These are phyloP conservation scores for Discostella stelligeroides DNA, from an alignment of 108 stramenopile species.

Conservation along the genomic window DNA sequence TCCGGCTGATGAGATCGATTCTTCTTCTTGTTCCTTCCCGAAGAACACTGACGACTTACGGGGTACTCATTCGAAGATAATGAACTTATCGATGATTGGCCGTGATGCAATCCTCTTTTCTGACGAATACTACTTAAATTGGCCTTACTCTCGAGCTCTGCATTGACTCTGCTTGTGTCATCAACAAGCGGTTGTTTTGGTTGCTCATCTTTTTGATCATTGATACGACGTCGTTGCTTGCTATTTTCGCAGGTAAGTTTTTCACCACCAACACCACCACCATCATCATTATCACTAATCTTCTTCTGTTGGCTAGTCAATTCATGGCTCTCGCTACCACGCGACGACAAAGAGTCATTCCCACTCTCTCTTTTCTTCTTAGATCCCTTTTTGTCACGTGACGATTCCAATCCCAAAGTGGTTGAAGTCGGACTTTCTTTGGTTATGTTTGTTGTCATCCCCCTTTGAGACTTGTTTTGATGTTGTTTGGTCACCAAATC, in stretches of 20 bases:
- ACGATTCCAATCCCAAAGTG: background rate
- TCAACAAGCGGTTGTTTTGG: background rate
- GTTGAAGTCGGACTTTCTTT: constrained; percentile 6
- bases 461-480: constrained; percentile 21
- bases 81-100: constrained; percentile 40
- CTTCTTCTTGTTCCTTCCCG: constrained; percentile 35
- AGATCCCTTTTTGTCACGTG: constrained; percentile 35
- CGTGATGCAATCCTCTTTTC: constrained; percentile 43
- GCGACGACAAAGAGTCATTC: constrained; percentile 43
- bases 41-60: background rate
- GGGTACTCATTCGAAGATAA: constrained; percentile 26
- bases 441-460: constrained; percentile 5
- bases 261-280: background rate
- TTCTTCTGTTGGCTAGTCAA: constrained; percentile 9
- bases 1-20: constrained; percentile 31
- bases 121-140: constrained; percentile 17
- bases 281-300: constrained; percentile 19
- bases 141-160: background rate
- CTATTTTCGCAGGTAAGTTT: constrained; percentile 40
- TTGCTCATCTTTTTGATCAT: constrained; percentile 37
- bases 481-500: constrained; percentile 3
- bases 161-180: background rate
- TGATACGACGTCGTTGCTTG: constrained; percentile 53
- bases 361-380: constrained; percentile 34
- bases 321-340: constrained; percentile 29